A percentile compares a stretch with the other conserved stretches of the same genome.
Evolutionary conservation across 176 grass and related monocot genomes (phyloP).

Genomic region (Lolium multiflorum): DNA sequence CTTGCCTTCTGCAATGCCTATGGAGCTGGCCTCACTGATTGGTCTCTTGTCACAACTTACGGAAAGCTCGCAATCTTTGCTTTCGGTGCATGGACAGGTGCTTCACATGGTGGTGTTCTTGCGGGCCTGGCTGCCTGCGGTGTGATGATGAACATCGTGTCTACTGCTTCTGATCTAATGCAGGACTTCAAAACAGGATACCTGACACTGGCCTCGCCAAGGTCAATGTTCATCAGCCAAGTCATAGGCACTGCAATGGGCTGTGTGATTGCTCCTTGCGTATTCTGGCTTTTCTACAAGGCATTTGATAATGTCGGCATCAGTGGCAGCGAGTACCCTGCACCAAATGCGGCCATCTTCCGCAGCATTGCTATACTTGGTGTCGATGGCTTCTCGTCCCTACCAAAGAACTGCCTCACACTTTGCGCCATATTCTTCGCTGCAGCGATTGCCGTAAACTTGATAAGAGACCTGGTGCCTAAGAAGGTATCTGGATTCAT

Average conservation of each 20-base stretch:
- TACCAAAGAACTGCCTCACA: conserved; percentile 40
- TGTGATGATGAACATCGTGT: conserved; percentile 49
- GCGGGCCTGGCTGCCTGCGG: conserved; percentile 34
- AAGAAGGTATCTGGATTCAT: conserved; percentile 37
- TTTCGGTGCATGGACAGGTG: conserved; percentile 35
- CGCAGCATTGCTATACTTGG: conserved; percentile 34
- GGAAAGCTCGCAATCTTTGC: conserved; percentile 41
- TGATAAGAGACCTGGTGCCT: conserved; percentile 42
- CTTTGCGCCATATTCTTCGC: conserved; percentile 26
- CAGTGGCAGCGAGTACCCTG: conserved; percentile 27
- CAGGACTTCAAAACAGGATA: conserved; percentile 50
- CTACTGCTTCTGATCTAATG: conserved; percentile 43
- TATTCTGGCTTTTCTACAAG: conserved; percentile 50
- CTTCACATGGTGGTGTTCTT: conserved; percentile 45
- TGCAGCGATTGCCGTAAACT: conserved; percentile 27
- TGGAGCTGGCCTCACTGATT: conserved; percentile 45
- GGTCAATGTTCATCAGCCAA: conserved; percentile 52
- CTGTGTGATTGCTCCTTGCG: conserved; percentile 40
- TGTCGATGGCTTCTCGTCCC: conserved; percentile 41
- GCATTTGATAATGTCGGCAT: conserved; percentile 34
- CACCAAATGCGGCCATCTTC: conserved; percentile 43
- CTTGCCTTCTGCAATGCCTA: conserved; percentile 52
- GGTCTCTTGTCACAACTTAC: conserved; percentile 45
- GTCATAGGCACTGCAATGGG: conserved; percentile 45
- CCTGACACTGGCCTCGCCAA: conserved; percentile 39